Base-by-base conservation (phyloP, 1,284 basidiomycete species). In the Pulchroboletus neoregius region DNA sequence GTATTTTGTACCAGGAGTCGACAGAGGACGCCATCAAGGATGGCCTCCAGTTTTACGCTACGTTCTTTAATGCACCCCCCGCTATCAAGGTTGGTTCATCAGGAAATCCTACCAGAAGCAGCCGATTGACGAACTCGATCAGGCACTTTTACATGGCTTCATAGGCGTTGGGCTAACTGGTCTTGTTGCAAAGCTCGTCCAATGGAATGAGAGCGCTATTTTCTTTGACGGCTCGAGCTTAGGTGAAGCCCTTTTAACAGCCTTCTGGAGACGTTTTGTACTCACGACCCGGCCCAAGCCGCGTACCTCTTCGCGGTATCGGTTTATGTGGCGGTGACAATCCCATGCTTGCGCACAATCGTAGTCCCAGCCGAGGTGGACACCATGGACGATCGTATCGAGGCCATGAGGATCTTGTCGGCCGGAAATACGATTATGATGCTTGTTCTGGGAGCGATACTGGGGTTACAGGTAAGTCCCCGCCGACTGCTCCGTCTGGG, bases 151-250 rank as follows among this genome's bases (percentile, higher is more conserved):
- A 53, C 91, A 94, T 67, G 86, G 79, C 31, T 81, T 93, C 64
- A 76, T 91, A 48, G 84, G 78, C 13, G 72, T 92, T 7, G 87
- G 89, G 13, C 64, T 94, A 36, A 55, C 86, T 23, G 84, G 83
- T 4, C 72, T 92, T 45, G 60, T 91, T 12, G 74, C 79, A 45
- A 94, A 94, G 68, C 72, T 94, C 50, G 75, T 87, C 67, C 78
- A 74, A 54, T 94, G 91, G 90, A 83, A 84, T 64, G 91, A 94
- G 60, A 90, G 86, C 57, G 92, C 92, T 12, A 79, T 93, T 71
- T 92, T 90, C 72, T 95, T 95, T 64, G 92, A 94, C 67, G 92
- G 92, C 31, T 82, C 84, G 23, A 82, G 81, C 55, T 69, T 94
- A 50, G 87, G 91, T 92, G 55, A 58, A 75, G 20, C 12, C 6